Evolutionary conservation across 371 early-diverging fungal genomes (phyloP), one percentile per base, ranked within the genome.

Genomic region (Furculomyces boomerangus): DNA sequence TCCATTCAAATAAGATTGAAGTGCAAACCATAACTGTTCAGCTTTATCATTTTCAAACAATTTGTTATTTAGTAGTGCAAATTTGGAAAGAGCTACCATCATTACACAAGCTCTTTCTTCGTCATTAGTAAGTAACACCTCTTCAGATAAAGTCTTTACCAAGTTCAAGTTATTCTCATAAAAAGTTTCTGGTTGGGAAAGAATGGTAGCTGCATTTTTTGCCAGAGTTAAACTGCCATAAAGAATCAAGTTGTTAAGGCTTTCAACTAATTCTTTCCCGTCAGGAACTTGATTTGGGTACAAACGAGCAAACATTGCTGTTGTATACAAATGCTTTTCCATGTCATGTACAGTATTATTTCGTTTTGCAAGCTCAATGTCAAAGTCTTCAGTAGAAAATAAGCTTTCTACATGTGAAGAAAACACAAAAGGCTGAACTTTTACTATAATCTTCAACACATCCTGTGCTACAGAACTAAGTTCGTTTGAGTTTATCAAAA

Each of bases 271-370:
- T n/a, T 65, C 59, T 0, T 66, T 57, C 28, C 73, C 74, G 41
- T 24, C 39, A 2, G 68, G 71, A 8, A 71, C 59, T 7, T 74
- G 60, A 7, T 70, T 62, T 0, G 79, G 75, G 30, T 70, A 66
- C 0, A 73, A 65, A 51, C 77, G 80, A 26, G 77, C 68, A 50
- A 79, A 74, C 44, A 73, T 68, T 18, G 85, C 68, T 54, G 86
- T 61, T 25, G 79, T 68, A 41, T 73, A 74, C 50, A 88, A 63
- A 25, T n/a, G 53, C 58, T 30, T 14, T 26, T 26, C n/a, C 18
- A 58, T 32, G 0, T 57, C 56, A 35, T 13, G 28, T 27, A 47
- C 44, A 31, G 39, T 58, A 30, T 43, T 26, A 43, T 20, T 43
- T 16, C n/a, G n/a, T 22, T 45, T 7, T 20, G n/a, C 45, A 27